A percentile compares a stretch with the other conserved stretches of the same genome.
Conservation (phyloP, 164 flowering plant species). For the Cinnamomum chago region DNA sequence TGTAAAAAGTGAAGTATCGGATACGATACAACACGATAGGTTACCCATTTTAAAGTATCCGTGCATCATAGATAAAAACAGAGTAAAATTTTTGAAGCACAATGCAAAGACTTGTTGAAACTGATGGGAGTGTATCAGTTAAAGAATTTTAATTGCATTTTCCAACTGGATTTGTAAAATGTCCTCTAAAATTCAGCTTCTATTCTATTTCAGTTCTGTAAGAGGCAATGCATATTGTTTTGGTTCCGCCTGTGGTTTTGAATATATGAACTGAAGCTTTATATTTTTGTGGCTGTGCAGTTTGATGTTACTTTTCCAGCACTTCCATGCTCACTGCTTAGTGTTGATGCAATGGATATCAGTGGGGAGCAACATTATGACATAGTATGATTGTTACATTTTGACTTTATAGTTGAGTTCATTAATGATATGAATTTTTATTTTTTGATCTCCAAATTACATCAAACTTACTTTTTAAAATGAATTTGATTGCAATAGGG, state of each 20-base stretch:
- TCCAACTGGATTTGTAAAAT: neutral
- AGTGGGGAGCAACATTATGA: slow-evolving; percentile 83
- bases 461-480: neutral
- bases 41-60: no score
- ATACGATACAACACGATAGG: no score
- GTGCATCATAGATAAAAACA: no score
- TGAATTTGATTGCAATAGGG: neutral
- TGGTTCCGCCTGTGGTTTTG: no score
- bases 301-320: slow-evolving; percentile 77
- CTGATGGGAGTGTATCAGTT: no score
- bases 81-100: no score
- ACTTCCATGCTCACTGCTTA: slow-evolving; percentile 65
- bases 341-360: slow-evolving; percentile 78
- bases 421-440: no score
- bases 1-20: no score
- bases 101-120: no score
- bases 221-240: neutral
- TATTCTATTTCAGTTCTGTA: neutral
- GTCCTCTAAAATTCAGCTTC: no score
- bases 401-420: neutral
- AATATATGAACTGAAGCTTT: neutral
- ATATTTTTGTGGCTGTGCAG: slow-evolving; percentile 33
- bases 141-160: no score
- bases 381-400: slow-evolving; percentile 38
- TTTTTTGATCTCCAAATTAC: neutral